Base-by-base conservation (phyloP, 768 basidiomycete species). In the Mycena venus region DNA sequence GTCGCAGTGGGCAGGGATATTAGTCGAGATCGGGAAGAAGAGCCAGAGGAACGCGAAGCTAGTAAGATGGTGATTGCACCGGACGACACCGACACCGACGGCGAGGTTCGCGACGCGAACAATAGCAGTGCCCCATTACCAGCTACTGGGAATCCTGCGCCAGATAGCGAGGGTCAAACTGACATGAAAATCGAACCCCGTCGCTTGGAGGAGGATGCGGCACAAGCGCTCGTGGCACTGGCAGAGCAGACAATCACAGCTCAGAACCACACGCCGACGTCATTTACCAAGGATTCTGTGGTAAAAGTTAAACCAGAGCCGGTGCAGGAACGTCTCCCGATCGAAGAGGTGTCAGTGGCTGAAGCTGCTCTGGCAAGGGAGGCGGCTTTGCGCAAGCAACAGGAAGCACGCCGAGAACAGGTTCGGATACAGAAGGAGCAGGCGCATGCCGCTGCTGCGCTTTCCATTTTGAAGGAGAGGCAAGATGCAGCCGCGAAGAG, bases 341-440 rank as follows among this genome's bases (percentile, higher is more conserved):
- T n/a, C 34, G 65, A 49, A 0, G 36, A 70, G 79, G 47, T 55
- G 73, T 63, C 80, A 80, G 66, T 79, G 81, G 70, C 73, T 72
- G n/a, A 78, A 14, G 63, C 73, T 23, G 29, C 67, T 21, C 70
- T 70, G 27, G 79, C 80, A 34, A 78, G 79, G 29, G 82, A 85
- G 69, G 80, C 80, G 49, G 79, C 80, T 63, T 79, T 84, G 60
- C 68, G 80, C 75, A 80, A 80, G 65, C 79, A 83, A 38, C 82
- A 84, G 58, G 80, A 80, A 38, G 79, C 77, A 38, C 82, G 78
- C 63, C 77, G 83, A 38, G 78, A 81, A 69, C 77, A 82, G 61
- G 66, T 85, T 4, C 77, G 78, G 67, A 74, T 73, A 17, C 79
- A 82, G 59, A 85, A 84, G 72, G 80, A 77, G 49, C 84, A 78